Conservation (phyloP, 225 moss, liverwort and hornwort species). For the Polytrichum formosum region DNA sequence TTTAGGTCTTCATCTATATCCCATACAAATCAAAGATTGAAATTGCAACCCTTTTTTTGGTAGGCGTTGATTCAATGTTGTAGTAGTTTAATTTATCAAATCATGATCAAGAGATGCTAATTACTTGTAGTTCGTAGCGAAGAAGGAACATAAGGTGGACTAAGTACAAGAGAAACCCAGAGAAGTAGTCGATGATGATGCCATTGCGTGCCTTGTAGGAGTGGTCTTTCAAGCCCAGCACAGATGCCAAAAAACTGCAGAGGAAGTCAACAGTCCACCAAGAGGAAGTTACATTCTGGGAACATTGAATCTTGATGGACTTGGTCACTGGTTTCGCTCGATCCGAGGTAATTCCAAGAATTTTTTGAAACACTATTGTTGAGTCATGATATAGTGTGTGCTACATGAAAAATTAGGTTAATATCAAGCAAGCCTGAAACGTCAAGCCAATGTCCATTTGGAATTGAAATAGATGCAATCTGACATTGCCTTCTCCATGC, state of each 20-base stretch:
- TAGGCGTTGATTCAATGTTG: neutral
- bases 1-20: no score
- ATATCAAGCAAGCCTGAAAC: neutral
- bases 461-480: no score
- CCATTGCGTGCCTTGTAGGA: slow-evolving; percentile 45
- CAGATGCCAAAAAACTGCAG: slow-evolving; percentile 46
- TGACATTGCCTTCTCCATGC: no score
- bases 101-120: neutral
- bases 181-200: slow-evolving; percentile 58
- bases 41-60: no score
- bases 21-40: no score
- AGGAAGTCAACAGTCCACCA: slow-evolving; percentile 2
- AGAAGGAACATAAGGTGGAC: no score
- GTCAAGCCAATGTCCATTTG: neutral
- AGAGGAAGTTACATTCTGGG: neutral
- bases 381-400: neutral
- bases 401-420: neutral
- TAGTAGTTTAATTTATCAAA: neutral
- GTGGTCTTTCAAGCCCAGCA: slow-evolving; percentile 43
- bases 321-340: slow-evolving; percentile 1
- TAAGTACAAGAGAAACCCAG: slow-evolving; percentile 43
- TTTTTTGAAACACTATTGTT: slow-evolving; percentile 6
- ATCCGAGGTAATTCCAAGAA: neutral
- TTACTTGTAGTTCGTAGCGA: neutral
- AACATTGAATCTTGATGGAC: slow-evolving; percentile 3